Evolutionary conservation across 192 early-diverging fungal species (phyloP).

Genomic region (Funneliformis geosporum): DNA sequence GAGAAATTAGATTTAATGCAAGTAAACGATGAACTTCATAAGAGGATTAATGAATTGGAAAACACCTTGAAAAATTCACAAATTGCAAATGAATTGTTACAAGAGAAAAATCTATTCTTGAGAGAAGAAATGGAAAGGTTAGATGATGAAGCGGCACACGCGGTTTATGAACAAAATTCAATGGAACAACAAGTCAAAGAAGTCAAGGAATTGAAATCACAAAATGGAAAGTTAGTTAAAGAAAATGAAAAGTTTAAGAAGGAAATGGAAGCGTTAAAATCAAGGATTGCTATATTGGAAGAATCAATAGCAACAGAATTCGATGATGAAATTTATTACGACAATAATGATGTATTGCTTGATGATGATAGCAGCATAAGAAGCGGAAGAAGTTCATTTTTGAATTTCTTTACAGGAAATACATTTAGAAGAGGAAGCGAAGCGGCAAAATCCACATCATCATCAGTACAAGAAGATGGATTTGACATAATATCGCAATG

Average conservation of each 20-base stretch:
- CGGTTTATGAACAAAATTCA: constrained; percentile 24
- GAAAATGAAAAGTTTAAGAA: constrained; percentile 34
- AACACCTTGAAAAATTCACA: constrained; percentile 35
- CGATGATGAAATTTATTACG: neutral
- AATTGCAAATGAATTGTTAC: constrained; percentile 36
- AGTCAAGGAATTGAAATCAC: constrained; percentile 10
- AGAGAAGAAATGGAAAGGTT: constrained; percentile 36
- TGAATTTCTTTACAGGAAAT: neutral
- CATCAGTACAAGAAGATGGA: neutral
- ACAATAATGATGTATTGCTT: neutral
- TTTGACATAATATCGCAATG: constrained; percentile 1
- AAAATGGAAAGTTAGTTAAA: constrained; percentile 15
- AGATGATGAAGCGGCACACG: constrained; percentile 33
- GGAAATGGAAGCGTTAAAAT: constrained; percentile 22
- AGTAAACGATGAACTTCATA: constrained; percentile 12
- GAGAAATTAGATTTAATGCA: constrained; percentile 34
- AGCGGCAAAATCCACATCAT: too few species aligned
- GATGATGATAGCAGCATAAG: neutral
- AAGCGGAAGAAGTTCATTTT: neutral
- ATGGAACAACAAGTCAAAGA: constrained; percentile 30
- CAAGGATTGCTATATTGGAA: neutral
- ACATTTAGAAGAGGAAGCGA: neutral
- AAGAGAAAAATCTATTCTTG: constrained; percentile 38
- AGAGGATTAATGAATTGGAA: constrained; percentile 33
- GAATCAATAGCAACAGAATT: neutral